Evolutionary conservation across 345 rosid genomes (phyloP), one percentile per base, ranked within the genome.

Genomic region (thale cress (Arabidopsis thaliana)): DNA sequence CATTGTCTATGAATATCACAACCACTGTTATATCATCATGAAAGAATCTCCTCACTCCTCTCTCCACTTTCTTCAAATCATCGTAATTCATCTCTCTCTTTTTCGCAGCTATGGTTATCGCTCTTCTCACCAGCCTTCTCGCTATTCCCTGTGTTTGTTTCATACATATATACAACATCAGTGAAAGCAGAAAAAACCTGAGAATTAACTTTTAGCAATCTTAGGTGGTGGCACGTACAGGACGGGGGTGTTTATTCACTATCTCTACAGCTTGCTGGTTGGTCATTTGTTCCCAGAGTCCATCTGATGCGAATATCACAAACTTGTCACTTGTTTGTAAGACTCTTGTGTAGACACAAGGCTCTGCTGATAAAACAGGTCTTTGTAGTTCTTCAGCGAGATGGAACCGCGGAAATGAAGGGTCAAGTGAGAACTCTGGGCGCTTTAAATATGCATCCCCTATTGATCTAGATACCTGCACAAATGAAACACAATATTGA

Each of bases 391-490:
- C 82, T 66, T 92, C 97, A 8, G 97, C 52, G 34, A 95, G 83
- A 82, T 90, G 96, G 38, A 90, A 92, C 59, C 92, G 80, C 1
- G 97, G 97, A 85, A 88, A 90, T 30, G 93, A 87, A 62, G 96
- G 88, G 72, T 86, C 90, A 1, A 92, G 82, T n/a, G 96, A 87
- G 79, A 90, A 92, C 85, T 90, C 97, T 3, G 93, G 92, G 36
- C 81, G 79, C 82, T 95, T 95, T 81, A 95, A 83, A 84, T 90
- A 90, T n/a, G 97, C 97, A 79, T 95, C 99, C 38, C 99, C 99
- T 8, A 92, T 92, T 9, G 99, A 86, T 83, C 97, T 89, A 20
- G 97, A 90, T 14, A 95, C 97, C 99, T 95, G 74, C 64, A 65
- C 62, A 50, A n/a, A 48, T 4, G 4, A 45, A 65, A 49, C 52